phyloP scores from a whole-genome alignment of 805 yeast species.

The Metschnikowia baotianmanensis region DNA sequence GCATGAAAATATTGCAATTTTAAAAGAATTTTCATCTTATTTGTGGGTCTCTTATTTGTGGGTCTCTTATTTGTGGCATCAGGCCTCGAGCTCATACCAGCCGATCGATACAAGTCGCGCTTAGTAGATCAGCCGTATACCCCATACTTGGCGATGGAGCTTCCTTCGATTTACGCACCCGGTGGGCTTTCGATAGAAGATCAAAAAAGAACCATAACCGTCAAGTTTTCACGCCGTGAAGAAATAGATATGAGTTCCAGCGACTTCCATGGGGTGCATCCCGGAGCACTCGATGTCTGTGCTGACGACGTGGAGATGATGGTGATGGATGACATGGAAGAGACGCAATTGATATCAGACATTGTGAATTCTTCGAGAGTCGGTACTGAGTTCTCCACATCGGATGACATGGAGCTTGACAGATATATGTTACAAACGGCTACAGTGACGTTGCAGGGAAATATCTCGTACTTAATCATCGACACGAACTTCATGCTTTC shows the following conservation, averaged over 20 bases:
- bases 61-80: too few relatives aligned
- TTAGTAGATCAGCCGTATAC: background rate
- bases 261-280: too few relatives aligned
- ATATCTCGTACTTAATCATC: conserved; percentile 50
- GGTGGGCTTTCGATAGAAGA: conserved; percentile 30
- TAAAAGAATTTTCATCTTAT: too few relatives aligned
- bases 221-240: conserved; percentile 16
- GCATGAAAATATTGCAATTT: too few relatives aligned
- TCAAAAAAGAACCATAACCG: conserved; percentile 25
- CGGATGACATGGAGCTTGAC: conserved; percentile 20
- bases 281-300: too few relatives aligned
- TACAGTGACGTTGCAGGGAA: conserved; percentile 18
- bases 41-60: too few relatives aligned
- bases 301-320: conserved; percentile 47
- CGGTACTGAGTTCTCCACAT: conserved; percentile 2
- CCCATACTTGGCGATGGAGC: conserved; percentile 10
- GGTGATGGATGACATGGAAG: conserved; percentile 45
- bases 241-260: background rate
- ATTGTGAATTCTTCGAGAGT: conserved; percentile 26
- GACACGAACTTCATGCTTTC: conserved; percentile 84
- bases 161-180: conserved; percentile 40
- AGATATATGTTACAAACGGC: conserved; percentile 14
- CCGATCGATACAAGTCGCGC: too few relatives aligned
- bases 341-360: conserved; percentile 43
- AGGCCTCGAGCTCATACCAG: too few relatives aligned